phyloP scores from a whole-genome alignment of 345 rosid species.

The Heritiera fomes region DNA sequence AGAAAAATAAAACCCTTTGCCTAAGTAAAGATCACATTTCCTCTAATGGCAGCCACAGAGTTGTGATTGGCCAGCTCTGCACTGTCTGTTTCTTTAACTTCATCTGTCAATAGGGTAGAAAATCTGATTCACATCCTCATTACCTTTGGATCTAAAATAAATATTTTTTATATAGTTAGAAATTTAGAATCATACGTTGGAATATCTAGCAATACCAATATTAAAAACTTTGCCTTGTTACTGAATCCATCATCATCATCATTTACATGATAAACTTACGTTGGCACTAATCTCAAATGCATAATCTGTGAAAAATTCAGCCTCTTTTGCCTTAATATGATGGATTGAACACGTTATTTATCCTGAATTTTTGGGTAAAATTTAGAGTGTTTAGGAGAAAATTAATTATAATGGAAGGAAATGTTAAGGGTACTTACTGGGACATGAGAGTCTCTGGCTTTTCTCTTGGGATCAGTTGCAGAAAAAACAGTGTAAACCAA shows the following conservation, averaged over 20 bases:
- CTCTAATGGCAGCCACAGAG: background rate
- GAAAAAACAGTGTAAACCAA: constrained; percentile 91
- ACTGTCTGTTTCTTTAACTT: background rate
- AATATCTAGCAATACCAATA: too few species aligned
- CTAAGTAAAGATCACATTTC: background rate
- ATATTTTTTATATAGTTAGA: background rate
- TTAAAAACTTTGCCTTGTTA: too few species aligned
- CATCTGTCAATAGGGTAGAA: background rate
- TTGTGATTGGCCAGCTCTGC: background rate
- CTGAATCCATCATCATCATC: too few species aligned
- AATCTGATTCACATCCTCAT: background rate
- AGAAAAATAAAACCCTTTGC: background rate
- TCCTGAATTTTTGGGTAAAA: too few species aligned
- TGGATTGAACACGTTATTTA: too few species aligned
- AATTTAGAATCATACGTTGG: too few species aligned
- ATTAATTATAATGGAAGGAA: background rate
- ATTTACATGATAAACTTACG: too few species aligned
- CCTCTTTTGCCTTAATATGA: too few species aligned
- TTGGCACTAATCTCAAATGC: too few species aligned
- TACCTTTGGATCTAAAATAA: background rate
- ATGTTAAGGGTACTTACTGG: constrained; percentile 49
- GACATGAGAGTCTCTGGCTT: constrained; percentile 84
- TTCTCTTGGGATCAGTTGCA: constrained; percentile 85
- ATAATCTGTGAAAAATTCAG: too few species aligned
- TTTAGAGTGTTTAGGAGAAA: background rate